These are phyloP conservation scores for Podila epigama DNA, from an alignment of 192 early-diverging fungal genomes.

Conservation along the genomic window DNA sequence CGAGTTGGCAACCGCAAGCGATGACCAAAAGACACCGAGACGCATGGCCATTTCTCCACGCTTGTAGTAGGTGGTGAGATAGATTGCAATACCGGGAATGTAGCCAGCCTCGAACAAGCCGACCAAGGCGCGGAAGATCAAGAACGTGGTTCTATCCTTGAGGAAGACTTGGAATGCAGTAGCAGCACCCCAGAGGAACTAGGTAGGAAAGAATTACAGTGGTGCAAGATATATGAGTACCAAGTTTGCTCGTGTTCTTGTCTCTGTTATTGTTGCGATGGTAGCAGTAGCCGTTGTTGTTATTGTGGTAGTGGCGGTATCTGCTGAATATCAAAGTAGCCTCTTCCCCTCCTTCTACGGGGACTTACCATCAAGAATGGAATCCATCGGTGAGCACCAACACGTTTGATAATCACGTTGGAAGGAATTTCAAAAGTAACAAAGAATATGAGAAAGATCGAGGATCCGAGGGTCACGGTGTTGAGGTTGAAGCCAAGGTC, in stretches of 20 bases:
- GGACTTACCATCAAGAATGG: conserved; percentile 57
- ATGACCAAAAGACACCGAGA: conserved; percentile 60
- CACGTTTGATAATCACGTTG: conserved; percentile 52
- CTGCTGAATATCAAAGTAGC: too few relatives aligned
- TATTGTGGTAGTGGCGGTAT: too few relatives aligned
- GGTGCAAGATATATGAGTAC: too few relatives aligned
- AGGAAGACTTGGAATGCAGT: conserved; percentile 47
- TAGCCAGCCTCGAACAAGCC: conserved; percentile 62
- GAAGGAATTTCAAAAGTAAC: conserved; percentile 55
- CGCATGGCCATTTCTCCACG: conserved; percentile 52
- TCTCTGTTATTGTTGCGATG: too few relatives aligned
- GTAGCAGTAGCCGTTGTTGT: too few relatives aligned
- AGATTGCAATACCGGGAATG: conserved; percentile 55
- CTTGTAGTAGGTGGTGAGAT: conserved; percentile 60
- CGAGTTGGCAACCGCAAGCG: conserved; percentile 60
- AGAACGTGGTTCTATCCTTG: conserved; percentile 47
- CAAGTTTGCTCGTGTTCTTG: too few relatives aligned
- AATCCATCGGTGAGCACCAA: conserved; percentile 63
- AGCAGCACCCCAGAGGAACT: conserved; percentile 14
- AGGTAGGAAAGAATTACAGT: too few relatives aligned
- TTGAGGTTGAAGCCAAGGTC: conserved; percentile 57
- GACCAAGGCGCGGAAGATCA: conserved; percentile 57
- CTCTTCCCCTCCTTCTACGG: too few relatives aligned
- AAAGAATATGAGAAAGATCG: conserved; percentile 55
- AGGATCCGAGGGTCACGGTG: conserved; percentile 55